These are phyloP conservation scores for Fusarium duplospermum DNA, from an alignment of 2,329 filamentous ascomycete genomes.

Conservation along the genomic window DNA sequence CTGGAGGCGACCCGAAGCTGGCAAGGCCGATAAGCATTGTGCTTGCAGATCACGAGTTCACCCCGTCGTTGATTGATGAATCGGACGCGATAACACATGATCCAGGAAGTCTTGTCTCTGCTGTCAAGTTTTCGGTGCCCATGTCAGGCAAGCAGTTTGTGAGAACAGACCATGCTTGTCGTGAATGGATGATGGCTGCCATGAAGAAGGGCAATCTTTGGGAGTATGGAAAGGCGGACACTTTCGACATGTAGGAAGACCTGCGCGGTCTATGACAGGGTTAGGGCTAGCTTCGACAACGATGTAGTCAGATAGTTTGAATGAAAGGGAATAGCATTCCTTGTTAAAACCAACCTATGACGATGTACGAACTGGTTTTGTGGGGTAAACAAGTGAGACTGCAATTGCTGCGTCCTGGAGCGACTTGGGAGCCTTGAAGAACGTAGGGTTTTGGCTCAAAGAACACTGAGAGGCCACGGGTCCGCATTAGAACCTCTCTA, in stretches of 20 bases:
- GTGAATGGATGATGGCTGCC: conserved; percentile 28
- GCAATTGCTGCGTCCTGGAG: not conserved
- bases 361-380: no score
- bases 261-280: no score
- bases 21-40: conserved; percentile 26
- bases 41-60: conserved; percentile 29
- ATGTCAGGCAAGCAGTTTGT: conserved; percentile 2
- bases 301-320: not conserved
- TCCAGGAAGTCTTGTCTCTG: conserved; percentile 1
- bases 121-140: conserved; percentile 12
- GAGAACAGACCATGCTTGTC: conserved; percentile 24
- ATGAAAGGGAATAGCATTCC: not conserved
- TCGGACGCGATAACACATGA: conserved; percentile 2
- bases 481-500: not conserved
- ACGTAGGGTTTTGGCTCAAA: no score
- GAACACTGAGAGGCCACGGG: no score
- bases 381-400: not conserved
- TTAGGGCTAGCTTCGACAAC: not conserved
- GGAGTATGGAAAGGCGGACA: not conserved
- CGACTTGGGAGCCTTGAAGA: no score
- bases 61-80: conserved; percentile 8
- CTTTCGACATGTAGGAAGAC: not conserved
- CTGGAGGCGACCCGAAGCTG: conserved; percentile 25
- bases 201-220: conserved; percentile 18
- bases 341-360: not conserved